phyloP scores from a whole-genome alignment of 192 early-diverging fungal genomes.

The Rhizophagus clarus region DNA sequence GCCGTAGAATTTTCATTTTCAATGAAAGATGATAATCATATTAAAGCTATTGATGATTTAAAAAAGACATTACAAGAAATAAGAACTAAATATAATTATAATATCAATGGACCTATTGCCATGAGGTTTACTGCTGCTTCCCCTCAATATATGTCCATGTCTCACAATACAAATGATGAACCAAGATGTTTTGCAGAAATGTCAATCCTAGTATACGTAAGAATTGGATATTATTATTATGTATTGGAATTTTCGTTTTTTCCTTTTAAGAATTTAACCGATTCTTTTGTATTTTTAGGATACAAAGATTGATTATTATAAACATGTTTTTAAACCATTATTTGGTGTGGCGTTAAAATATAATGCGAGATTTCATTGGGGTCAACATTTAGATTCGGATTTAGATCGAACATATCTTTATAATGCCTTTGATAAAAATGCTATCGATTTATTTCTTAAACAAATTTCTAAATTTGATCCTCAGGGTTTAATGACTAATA shows the following conservation, averaged over 20 bases:
- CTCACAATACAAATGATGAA: background rate
- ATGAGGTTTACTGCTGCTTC: slow-evolving; percentile 6
- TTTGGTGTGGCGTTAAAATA: background rate
- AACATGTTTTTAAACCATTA: background rate
- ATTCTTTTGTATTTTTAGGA: background rate
- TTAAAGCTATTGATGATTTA: background rate
- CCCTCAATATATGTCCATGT: slow-evolving; percentile 16
- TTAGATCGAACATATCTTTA: background rate
- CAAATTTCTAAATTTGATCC: slow-evolving; percentile 12
- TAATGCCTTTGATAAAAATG: background rate
- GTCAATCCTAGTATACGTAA: background rate
- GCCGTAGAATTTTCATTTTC: slow-evolving; percentile 13
- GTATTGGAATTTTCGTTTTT: too few species aligned
- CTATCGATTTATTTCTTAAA: background rate
- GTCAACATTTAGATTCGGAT: slow-evolving; percentile 1
- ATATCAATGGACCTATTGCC: background rate
- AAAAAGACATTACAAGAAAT: slow-evolving; percentile 10
- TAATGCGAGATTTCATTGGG: slow-evolving; percentile 10
- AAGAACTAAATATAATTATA: background rate
- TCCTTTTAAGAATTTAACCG: background rate
- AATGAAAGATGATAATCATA: slow-evolving; percentile 18
- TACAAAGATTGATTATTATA: background rate
- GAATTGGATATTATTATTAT: background rate
- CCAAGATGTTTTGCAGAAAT: background rate
- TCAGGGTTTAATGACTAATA: slow-evolving; percentile 17